These are phyloP conservation scores for Pelargonium myrrhifolium DNA, from an alignment of 441 rosid species.

Conservation along the genomic window DNA sequence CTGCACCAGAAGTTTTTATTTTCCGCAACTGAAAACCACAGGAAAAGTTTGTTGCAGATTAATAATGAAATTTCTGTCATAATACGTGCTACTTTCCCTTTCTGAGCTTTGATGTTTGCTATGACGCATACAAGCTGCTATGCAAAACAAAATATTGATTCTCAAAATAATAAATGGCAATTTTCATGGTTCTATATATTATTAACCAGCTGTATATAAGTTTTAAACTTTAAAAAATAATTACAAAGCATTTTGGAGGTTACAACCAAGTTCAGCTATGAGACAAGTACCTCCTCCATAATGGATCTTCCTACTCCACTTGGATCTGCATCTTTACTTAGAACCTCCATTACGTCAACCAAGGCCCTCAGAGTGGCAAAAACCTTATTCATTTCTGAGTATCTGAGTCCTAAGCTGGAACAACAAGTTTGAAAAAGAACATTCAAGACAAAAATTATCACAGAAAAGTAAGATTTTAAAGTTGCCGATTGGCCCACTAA, in stretches of 20 bases:
- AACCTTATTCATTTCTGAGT: conserved; percentile 69
- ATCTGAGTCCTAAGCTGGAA: conserved; percentile 33
- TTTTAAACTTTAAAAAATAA: neutral
- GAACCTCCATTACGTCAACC: conserved; percentile 83
- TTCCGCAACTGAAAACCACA: conserved; percentile 55
- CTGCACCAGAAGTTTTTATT: conserved; percentile 58
- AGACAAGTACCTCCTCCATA: conserved; percentile 71
- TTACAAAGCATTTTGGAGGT: conserved; percentile 2
- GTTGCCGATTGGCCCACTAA: neutral
- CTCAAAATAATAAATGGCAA: neutral
- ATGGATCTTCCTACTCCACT: conserved; percentile 79
- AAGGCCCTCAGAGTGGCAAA: conserved; percentile 84
- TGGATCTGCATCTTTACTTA: conserved; percentile 88
- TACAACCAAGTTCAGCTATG: conserved; percentile 16
- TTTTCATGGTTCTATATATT: neutral
- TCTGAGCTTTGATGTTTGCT: neutral
- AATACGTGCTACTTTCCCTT: neutral
- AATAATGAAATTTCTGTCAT: conserved; percentile 4
- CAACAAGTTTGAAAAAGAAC: neutral
- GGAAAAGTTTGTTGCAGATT: conserved; percentile 10
- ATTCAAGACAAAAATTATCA: neutral
- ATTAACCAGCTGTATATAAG: neutral
- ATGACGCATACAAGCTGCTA: conserved; percentile 1
- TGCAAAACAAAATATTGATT: neutral
- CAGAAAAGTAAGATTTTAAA: neutral